These are phyloP conservation scores for Coemansia sp. DNA, from an alignment of 192 early-diverging fungal genomes.

Conservation along the genomic window DNA sequence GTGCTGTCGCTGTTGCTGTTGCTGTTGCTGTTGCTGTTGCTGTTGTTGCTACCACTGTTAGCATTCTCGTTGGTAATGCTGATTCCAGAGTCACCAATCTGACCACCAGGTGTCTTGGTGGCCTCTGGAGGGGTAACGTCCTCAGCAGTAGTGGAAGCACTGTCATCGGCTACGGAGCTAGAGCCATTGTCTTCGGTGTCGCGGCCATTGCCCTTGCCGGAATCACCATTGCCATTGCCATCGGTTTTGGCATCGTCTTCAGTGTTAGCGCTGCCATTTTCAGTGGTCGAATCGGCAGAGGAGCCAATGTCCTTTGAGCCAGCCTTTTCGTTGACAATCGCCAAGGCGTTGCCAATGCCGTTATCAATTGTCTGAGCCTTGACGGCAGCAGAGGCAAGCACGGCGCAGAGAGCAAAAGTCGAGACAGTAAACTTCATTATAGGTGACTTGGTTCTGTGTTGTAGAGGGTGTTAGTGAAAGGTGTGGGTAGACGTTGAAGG, in stretches of 20 bases:
- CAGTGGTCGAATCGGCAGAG: neutral
- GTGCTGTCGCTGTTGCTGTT: neutral
- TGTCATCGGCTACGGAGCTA: neutral
- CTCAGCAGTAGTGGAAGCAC: neutral
- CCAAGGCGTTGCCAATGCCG: slow-evolving; percentile 12
- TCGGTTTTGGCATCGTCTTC: too few species aligned
- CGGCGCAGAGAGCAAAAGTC: slow-evolving; percentile 25
- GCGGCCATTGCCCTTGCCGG: neutral
- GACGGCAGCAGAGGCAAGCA: slow-evolving; percentile 27
- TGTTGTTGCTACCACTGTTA: neutral
- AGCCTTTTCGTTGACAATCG: slow-evolving; percentile 11
- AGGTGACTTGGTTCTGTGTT: neutral
- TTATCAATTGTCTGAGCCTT: slow-evolving; percentile 18
- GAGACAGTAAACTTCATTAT: slow-evolving; percentile 39
- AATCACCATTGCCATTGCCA: neutral
- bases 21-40: too few species aligned
- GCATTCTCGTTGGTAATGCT: neutral
- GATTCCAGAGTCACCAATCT: slow-evolving; percentile 8
- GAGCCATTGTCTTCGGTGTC: neutral
- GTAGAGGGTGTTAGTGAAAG: neutral
- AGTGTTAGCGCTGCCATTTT: neutral
- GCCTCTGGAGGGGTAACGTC: slow-evolving; percentile 2
- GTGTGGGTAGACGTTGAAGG: slow-evolving; percentile 1
- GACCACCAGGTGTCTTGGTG: neutral
- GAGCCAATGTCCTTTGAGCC: neutral